Conservation (phyloP, 495 filamentous ascomycete species). For the Penicillium psychrofluorescens region DNA sequence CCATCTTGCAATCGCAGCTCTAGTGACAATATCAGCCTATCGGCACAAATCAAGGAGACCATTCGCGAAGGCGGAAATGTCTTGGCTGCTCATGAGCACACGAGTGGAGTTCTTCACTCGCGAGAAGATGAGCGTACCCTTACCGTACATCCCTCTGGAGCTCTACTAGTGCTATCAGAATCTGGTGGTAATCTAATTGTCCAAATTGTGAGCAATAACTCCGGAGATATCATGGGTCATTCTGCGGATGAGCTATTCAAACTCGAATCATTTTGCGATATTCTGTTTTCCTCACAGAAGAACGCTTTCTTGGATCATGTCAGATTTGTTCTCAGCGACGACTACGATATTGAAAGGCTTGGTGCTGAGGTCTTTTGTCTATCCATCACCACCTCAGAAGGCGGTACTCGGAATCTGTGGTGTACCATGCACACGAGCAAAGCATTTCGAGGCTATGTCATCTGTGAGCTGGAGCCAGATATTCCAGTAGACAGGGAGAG, state of each 20-base stretch:
- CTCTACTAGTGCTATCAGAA: conserved; percentile 61
- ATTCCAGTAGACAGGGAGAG: conserved; percentile 49
- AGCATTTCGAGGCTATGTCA: conserved; percentile 51
- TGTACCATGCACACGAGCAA: conserved; percentile 74
- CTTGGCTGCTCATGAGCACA: conserved; percentile 1
- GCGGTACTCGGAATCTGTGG: conserved; percentile 59
- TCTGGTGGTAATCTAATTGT: conserved; percentile 55
- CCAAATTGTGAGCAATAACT: conserved; percentile 76
- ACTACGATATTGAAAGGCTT: conserved; percentile 51
- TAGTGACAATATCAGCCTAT: background rate
- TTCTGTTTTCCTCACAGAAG: conserved; percentile 66
- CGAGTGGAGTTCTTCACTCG: conserved; percentile 1
- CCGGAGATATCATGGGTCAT: conserved; percentile 64
- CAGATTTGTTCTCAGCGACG: conserved; percentile 64
- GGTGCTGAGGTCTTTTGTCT: conserved; percentile 81
- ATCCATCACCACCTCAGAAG: conserved; percentile 45
- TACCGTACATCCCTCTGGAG: conserved; percentile 69
- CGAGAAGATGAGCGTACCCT: conserved; percentile 13
- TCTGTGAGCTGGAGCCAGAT: conserved; percentile 83
- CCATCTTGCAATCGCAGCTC: background rate
- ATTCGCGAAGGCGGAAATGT: conserved; percentile 5
- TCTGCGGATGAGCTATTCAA: conserved; percentile 67
- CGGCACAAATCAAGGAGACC: background rate
- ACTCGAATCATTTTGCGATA: conserved; percentile 62
- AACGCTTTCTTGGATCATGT: conserved; percentile 70